These are phyloP conservation scores for Ascochyta koolunga DNA, from an alignment of 2,329 filamentous ascomycete genomes.

Conservation along the genomic window DNA sequence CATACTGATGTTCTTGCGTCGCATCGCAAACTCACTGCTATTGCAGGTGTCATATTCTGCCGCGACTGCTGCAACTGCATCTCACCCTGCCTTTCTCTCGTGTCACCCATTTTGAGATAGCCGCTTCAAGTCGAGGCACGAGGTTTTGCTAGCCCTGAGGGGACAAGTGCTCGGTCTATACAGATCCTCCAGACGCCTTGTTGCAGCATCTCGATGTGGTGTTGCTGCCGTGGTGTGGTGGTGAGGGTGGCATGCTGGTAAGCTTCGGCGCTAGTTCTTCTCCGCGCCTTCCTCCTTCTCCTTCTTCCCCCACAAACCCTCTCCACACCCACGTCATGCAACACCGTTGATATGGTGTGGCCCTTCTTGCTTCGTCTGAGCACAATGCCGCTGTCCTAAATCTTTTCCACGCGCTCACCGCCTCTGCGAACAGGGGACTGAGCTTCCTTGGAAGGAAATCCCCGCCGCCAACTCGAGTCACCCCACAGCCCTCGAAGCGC, in stretches of 20 bases:
- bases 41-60: not conserved
- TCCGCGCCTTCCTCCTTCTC: not conserved
- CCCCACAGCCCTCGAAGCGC: not conserved
- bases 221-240: not conserved
- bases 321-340: not conserved
- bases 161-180: not conserved
- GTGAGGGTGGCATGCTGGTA: not conserved
- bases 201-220: not conserved
- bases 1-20: not conserved
- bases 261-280: constrained; percentile 10
- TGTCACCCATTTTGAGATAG: too few species aligned
- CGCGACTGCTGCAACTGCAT: not conserved
- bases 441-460: not conserved
- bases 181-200: not conserved
- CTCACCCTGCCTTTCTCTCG: too few species aligned
- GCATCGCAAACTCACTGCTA: not conserved
- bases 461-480: not conserved
- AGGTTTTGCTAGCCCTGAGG: too few species aligned
- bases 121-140: too few species aligned
- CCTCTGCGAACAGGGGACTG: not conserved
- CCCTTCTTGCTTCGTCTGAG: not conserved
- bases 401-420: not conserved
- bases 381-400: not conserved
- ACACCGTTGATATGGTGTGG: not conserved
- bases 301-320: not conserved